Evolutionary conservation across 2,329 filamentous ascomycete species (phyloP).

Genomic region (Pseudogymnoascus sp.): DNA sequence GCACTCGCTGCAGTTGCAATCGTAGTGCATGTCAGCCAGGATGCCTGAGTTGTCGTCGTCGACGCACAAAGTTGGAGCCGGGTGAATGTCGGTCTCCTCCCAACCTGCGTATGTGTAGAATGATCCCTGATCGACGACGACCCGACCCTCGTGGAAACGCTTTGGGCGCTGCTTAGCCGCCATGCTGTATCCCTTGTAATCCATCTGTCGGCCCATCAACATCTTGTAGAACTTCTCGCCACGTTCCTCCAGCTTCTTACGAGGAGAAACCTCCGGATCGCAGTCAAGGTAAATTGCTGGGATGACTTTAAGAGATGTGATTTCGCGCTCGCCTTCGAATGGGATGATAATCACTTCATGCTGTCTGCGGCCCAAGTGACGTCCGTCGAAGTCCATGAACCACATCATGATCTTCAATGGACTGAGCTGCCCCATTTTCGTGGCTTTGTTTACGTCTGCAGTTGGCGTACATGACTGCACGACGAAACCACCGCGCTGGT

Average conservation of each 20-base stretch:
- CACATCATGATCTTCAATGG: conserved; percentile 21
- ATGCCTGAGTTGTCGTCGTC: conserved; percentile 18
- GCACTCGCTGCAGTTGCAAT: conserved; percentile 16
- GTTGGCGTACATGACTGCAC: conserved; percentile 11
- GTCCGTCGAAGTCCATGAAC: conserved; percentile 26
- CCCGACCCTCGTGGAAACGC: conserved; percentile 17
- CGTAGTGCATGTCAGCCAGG: conserved; percentile 16
- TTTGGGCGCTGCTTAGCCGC: conserved; percentile 17
- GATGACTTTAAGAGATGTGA: conserved; percentile 22
- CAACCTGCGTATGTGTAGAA: conserved; percentile 19
- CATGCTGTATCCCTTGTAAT: conserved; percentile 20
- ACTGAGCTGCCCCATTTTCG: conserved; percentile 14
- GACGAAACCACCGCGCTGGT: conserved; percentile 17
- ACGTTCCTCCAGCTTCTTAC: conserved; percentile 15
- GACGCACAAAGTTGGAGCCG: conserved; percentile 15
- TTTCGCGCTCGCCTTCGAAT: conserved; percentile 23
- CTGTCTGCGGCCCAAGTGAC: conserved; percentile 18
- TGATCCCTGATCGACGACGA: conserved; percentile 17
- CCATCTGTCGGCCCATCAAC: conserved; percentile 19
- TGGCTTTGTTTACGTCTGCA: conserved; percentile 2
- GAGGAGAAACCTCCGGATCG: conserved; percentile 11
- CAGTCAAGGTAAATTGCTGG: conserved; percentile 17
- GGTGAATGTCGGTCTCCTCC: conserved; percentile 15
- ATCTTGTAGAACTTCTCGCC: conserved; percentile 20
- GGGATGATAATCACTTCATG: conserved; percentile 20